Evolutionary conservation across 208 protist genomes (phyloP).

Genomic region (Trypanosoma rangeli): DNA sequence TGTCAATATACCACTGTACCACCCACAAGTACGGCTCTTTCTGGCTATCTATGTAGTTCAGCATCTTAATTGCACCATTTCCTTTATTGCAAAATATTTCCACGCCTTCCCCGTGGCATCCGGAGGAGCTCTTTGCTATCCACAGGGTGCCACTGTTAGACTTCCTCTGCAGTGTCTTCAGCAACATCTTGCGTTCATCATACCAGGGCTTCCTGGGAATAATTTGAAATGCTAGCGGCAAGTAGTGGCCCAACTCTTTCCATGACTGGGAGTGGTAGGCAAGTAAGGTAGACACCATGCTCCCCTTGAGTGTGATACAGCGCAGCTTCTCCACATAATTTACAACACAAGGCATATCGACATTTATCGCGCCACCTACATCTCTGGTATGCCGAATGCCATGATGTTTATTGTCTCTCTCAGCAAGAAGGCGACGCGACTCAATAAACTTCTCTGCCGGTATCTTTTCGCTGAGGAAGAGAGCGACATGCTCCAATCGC

Average conservation of each 20-base stretch:
- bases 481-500: slow-evolving; percentile 42
- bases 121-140: slow-evolving; percentile 81
- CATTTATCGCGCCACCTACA: background rate
- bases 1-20: slow-evolving; percentile 61
- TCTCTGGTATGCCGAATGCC: background rate
- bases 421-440: slow-evolving; percentile 27
- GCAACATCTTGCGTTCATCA: slow-evolving; percentile 56
- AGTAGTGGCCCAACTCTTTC: slow-evolving; percentile 50
- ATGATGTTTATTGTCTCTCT: background rate
- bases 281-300: slow-evolving; percentile 78
- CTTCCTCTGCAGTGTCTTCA: slow-evolving; percentile 24
- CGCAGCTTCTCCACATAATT: slow-evolving; percentile 72
- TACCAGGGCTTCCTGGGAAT: slow-evolving; percentile 34
- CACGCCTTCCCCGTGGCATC: slow-evolving; percentile 77
- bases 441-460: slow-evolving; percentile 55
- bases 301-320: slow-evolving; percentile 75
- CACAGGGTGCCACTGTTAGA: slow-evolving; percentile 35
- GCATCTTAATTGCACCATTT: slow-evolving; percentile 40
- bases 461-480: slow-evolving; percentile 74
- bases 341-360: slow-evolving; percentile 44
- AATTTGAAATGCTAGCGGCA: slow-evolving; percentile 68
- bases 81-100: slow-evolving; percentile 65
- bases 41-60: slow-evolving; percentile 55
- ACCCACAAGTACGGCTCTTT: slow-evolving; percentile 43
- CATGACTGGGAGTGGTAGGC: slow-evolving; percentile 60